Evolutionary conservation across 1,139 yeast species (phyloP), one percentile per base, ranked within the genome.

Genomic region (Candida gigantensis): DNA sequence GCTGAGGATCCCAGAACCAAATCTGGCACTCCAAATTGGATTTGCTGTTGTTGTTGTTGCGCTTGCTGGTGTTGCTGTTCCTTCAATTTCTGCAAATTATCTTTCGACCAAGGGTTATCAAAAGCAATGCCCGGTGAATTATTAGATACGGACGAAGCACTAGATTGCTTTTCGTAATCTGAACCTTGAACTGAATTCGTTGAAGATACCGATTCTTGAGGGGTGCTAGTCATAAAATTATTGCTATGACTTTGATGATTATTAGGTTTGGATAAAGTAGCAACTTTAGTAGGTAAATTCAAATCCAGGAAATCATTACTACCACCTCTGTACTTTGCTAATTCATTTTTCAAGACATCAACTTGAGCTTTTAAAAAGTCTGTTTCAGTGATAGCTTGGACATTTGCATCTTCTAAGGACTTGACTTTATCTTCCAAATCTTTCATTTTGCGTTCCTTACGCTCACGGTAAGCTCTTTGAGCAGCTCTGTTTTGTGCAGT

Each of bases 401-500:
- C 66, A 46, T 83, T 83, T 49, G 82, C 84, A 45, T 75, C 76
- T 60, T 90, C 96, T 47, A 90, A 71, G 43, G 65, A 61, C 40
- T 71, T 62, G 13, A 90, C 95, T 49, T 85, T 81, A 38, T 81
- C 83, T 57, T 90, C 97, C 43, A 92, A 71, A 44, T 89, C 96
- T 54, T 81, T 77, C 81, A 92, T 76, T 53, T 85, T 88, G 39
- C 74, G 74, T 58, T 92, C 97, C 60, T 92, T 92, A 46, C 98
- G 77, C 60, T 92, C 97, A 43, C 98, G 72, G 61, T 89, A 92
- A 7, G 97, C 97, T 40, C 97, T 72, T 62, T 92, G 98, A 14
- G 98, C 98, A 6, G 97, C 97, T 53, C 98, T 74, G 60, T 92
- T 92, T 63, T 92, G 98, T 1, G 97, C 97, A 14, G 96, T 88